Evolutionary conservation across 139 green algal species (phyloP), one percentile per base, ranked within the genome.

Genomic region (Astrephomene gubernaculifera): DNA sequence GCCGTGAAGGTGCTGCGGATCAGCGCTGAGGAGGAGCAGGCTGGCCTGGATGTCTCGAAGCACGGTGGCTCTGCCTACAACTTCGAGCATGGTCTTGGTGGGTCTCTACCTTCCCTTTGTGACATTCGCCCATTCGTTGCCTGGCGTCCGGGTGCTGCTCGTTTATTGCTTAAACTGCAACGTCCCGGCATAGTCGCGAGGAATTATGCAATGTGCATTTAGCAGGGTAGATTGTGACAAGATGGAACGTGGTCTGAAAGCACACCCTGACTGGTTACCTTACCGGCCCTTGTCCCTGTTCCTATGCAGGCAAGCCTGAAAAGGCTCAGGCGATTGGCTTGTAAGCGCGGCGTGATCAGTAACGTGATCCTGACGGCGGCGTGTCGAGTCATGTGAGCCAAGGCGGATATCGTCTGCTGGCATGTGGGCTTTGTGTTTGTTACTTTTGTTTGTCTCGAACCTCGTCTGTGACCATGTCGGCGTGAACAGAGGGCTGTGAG

Each of bases 31-130:
- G 93, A 95, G 61, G 94, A 97, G 88, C 82, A 92, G 64, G 85
- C 85, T 8, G 93, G 94, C 29, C 82, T 96, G 70, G 93, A 96
- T 67, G 87, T 92, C 14, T 92, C 85, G 68, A 94, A 96, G 87
- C 93, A 96, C 86, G 93, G 93, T 36, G 79, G 84, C 73, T 82
- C 43, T 0, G 88, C 73, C 29, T 91, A 91, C 79, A 89, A 91
- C 79, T 87, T 64, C 53, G 53, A 87, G 27, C 69, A 87, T 53
- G 81, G 76, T 9, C 76, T 83, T 19, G 71, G 71, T 80, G 45
- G 25, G 70, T n/a, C 19, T 9, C 9, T n/a, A n/a, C n/a, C 19
- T n/a, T 6, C 17, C 19, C 6, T 27, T 9, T 33, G 17, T 27
- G 19, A n/a, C 19, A 33, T n/a, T n/a, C 57, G 9, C 19, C 27